These are phyloP conservation scores for Cryptosporidium sp. DNA, from an alignment of 169 alveolate species.

Conservation along the genomic window DNA sequence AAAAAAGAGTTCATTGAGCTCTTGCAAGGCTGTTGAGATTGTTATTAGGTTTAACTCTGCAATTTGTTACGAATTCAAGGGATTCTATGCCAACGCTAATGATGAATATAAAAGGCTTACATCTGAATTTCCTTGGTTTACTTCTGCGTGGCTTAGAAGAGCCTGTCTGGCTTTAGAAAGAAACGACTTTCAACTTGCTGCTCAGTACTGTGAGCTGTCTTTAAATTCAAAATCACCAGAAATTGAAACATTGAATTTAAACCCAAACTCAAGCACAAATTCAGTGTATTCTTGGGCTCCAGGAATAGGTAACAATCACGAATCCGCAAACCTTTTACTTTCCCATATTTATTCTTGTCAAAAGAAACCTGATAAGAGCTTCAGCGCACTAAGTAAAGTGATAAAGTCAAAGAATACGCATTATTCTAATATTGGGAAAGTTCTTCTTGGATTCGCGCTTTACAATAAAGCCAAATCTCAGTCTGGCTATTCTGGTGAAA, in stretches of 20 bases:
- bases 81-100: slow-evolving; percentile 62
- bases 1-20: background rate
- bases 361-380: slow-evolving; percentile 46
- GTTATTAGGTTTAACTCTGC: slow-evolving; percentile 53
- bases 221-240: slow-evolving; percentile 39
- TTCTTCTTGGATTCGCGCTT: slow-evolving; percentile 45
- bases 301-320: slow-evolving; percentile 57
- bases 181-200: slow-evolving; percentile 55
- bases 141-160: slow-evolving; percentile 72
- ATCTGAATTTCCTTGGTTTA: slow-evolving; percentile 64
- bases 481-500: slow-evolving; percentile 12
- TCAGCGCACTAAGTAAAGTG: slow-evolving; percentile 39
- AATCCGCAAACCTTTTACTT: slow-evolving; percentile 35
- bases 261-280: background rate
- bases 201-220: slow-evolving; percentile 61
- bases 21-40: background rate
- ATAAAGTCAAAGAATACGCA: slow-evolving; percentile 38
- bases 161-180: slow-evolving; percentile 64
- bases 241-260: background rate
- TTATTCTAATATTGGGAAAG: slow-evolving; percentile 52
- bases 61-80: slow-evolving; percentile 36
- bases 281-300: slow-evolving; percentile 17
- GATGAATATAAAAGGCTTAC: slow-evolving; percentile 61
- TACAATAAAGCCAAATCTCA: slow-evolving; percentile 57
- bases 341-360: slow-evolving; percentile 50